Evolutionary conservation across 169 alveolate genomes (phyloP), one percentile per base, ranked within the genome.

Genomic region (Cryptosporidium baileyi): DNA sequence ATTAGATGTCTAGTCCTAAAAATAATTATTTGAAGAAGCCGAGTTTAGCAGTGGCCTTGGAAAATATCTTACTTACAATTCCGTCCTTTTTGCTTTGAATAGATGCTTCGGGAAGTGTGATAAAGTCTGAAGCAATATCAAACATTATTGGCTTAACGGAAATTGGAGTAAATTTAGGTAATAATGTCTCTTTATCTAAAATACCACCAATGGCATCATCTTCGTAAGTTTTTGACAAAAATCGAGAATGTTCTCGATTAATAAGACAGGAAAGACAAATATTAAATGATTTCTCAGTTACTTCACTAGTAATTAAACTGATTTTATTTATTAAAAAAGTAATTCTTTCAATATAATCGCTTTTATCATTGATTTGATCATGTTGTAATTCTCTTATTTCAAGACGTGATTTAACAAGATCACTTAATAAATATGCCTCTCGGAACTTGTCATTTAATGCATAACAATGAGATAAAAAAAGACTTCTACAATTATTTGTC

Each of bases 111-210:
- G 85, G 85, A 6, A 67, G 38, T 13, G 52, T 22, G 24, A 74
- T 54, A 36, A 54, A 74, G 52, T 74, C 85, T 17, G 57, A 51
- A 2, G 85, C 85, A 52, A 54, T 51, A 74, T 74, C 85, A 28
- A 74, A 74, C 85, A 74, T 74, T 36, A 74, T 54, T 54, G 85
- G 85, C n/a, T 74, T 74, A 36, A 74, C 85, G 9, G 67, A 60
- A 26, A 74, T 74, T 17, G 85, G 85, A 9, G 40, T 43, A n/a
- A 54, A 11, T 38, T 19, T 26, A 51, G 85, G 85, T 15, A 24
- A 34, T 24, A 74, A 36, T 0, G 67, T 57, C 36, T 54, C 74
- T 32, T 38, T 17, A 11, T 74, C 40, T n/a, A 74, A 17, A 54
- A 26, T 57, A 28, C 32, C 49, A 32, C 47, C 32, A 7, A 30